Conservation (phyloP, 495 filamentous ascomycete species). For the Trichoderma orchidacearum region DNA sequence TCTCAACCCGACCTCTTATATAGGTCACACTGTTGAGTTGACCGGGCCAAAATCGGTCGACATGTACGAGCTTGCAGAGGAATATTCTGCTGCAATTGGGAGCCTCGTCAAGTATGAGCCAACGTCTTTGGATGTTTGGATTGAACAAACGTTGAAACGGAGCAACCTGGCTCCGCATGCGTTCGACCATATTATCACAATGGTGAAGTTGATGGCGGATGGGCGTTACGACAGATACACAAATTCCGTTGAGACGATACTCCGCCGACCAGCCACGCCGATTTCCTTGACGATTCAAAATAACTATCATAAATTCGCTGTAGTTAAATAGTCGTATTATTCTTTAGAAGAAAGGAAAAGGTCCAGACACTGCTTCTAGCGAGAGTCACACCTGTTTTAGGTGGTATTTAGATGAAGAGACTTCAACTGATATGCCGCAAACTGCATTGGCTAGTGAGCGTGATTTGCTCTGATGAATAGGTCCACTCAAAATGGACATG, state of each 20-base stretch:
- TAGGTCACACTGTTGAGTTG: not conserved
- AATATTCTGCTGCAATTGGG: not conserved
- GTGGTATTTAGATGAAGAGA: too few relatives aligned
- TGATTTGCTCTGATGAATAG: too few relatives aligned
- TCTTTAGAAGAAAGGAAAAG: too few relatives aligned
- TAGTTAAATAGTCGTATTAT: too few relatives aligned
- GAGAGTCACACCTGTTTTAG: too few relatives aligned
- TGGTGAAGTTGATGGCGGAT: not conserved
- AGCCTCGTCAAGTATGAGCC: not conserved
- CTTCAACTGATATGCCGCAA: too few relatives aligned
- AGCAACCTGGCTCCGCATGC: not conserved
- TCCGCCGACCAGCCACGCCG: not conserved
- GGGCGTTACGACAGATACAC: conserved; percentile 2
- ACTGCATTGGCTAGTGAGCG: too few relatives aligned
- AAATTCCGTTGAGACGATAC: not conserved
- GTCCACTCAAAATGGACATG: too few relatives aligned
- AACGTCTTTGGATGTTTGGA: not conserved
- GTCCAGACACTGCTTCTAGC: too few relatives aligned
- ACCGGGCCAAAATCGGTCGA: conserved; percentile 1
- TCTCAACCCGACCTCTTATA: not conserved
- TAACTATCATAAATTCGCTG: too few relatives aligned
- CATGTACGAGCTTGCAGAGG: not conserved
- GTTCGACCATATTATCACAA: not conserved
- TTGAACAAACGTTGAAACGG: not conserved
- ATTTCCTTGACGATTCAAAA: not conserved